Evolutionary conservation across 208 protist genomes (phyloP).

Genomic region (Trypanosoma boissoni): DNA sequence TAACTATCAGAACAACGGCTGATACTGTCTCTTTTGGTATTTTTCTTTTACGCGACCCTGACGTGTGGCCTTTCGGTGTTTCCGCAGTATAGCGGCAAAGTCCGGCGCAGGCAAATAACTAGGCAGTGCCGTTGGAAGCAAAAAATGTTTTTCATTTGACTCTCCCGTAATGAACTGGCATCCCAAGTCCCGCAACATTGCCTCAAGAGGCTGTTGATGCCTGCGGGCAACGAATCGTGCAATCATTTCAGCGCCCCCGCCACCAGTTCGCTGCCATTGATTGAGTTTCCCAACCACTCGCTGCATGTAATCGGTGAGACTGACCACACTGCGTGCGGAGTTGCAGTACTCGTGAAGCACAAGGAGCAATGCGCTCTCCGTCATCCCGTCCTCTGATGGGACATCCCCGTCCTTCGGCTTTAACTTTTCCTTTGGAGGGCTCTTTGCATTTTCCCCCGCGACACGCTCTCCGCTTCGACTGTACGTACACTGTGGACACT

Average conservation of each 20-base stretch:
- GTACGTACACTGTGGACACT: conserved; percentile 32
- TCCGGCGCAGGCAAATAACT: conserved; percentile 45
- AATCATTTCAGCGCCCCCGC: background rate
- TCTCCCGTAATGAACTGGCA: conserved; percentile 54
- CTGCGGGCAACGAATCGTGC: conserved; percentile 7
- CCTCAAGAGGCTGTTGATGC: conserved; percentile 27
- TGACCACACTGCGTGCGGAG: conserved; percentile 48
- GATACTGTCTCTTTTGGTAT: background rate
- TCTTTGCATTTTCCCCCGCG: background rate
- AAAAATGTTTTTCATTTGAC: conserved; percentile 56
- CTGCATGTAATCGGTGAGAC: conserved; percentile 56
- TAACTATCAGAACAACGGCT: conserved; percentile 7
- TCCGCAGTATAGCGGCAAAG: conserved; percentile 24
- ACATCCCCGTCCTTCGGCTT: too few relatives aligned
- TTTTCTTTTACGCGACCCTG: background rate
- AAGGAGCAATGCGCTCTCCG: conserved; percentile 51
- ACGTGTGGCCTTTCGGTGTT: background rate
- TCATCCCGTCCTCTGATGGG: conserved; percentile 11
- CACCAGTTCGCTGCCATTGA: conserved; percentile 3
- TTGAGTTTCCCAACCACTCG: conserved; percentile 62
- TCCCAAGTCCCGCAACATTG: conserved; percentile 51
- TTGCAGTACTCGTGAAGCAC: conserved; percentile 59
- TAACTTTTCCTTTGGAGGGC: too few relatives aligned
- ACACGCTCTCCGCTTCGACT: conserved; percentile 3
- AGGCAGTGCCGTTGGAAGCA: conserved; percentile 52